Evolutionary conservation across 257 asterid species (phyloP).

Genomic region (Solanum infundibuliforme): DNA sequence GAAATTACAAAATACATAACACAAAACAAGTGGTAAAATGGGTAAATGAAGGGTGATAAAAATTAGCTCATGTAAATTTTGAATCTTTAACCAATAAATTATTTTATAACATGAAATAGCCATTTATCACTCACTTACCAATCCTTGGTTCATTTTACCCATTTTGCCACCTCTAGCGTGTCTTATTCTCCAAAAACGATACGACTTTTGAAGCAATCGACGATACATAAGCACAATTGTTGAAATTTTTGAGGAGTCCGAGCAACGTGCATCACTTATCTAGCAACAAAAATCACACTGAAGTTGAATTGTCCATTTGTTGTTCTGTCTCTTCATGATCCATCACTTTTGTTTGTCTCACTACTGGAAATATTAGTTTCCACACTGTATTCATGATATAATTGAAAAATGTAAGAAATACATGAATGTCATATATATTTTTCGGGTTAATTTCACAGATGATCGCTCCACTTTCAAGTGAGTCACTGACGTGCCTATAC

Average conservation of each 20-base stretch:
- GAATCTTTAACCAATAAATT: not conserved
- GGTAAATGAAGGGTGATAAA: not conserved
- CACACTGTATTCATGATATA: constrained; percentile 46
- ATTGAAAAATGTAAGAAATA: not conserved
- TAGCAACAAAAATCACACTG: constrained; percentile 12
- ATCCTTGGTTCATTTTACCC: not conserved
- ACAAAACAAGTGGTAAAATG: not conserved
- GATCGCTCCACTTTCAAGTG: not conserved
- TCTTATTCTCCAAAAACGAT: not conserved
- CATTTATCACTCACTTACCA: not conserved
- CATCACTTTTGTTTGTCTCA: constrained; percentile 50
- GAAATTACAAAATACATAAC: not conserved
- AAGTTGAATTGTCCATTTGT: constrained; percentile 15
- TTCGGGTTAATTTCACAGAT: not conserved
- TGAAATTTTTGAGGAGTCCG: not conserved
- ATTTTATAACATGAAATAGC: not conserved
- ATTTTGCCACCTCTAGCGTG: not conserved
- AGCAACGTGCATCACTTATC: not conserved
- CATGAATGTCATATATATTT: not conserved
- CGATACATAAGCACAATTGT: not conserved
- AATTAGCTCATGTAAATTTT: not conserved
- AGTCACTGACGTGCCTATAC: not conserved
- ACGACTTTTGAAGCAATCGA: not conserved
- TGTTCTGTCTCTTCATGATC: constrained; percentile 46
- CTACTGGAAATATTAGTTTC: constrained; percentile 73